Percentiles rank a stretch among this genome's conserved stretches.
phyloP scores from a whole-genome alignment of 2,329 filamentous ascomycete species.

The Parastagonospora avenae region DNA sequence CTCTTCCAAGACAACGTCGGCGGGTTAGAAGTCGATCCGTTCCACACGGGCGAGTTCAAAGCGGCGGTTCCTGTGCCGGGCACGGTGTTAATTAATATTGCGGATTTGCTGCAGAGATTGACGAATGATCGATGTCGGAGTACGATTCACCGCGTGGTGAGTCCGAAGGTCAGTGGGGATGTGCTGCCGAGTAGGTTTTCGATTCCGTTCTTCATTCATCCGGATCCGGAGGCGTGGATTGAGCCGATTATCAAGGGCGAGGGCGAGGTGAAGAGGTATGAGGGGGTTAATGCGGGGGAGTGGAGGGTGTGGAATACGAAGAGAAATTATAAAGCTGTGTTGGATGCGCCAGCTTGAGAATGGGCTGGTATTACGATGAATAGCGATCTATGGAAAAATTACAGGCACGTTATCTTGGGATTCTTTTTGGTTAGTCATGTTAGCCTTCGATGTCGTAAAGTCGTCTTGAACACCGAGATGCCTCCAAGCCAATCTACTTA shows the following conservation, averaged over 20 bases:
- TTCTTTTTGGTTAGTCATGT: no score
- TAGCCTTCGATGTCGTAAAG: no score
- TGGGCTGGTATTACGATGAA: no score
- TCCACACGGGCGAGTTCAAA: slow-evolving; percentile 31
- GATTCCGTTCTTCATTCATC: slow-evolving; percentile 48
- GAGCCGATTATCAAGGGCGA: slow-evolving; percentile 41
- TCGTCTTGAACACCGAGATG: no score
- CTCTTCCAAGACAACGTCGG: slow-evolving; percentile 46
- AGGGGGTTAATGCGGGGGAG: slow-evolving; percentile 42
- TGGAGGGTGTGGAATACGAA: slow-evolving; percentile 44
- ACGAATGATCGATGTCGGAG: slow-evolving; percentile 41
- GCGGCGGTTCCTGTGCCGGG: slow-evolving; percentile 27
- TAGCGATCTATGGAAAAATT: no score
- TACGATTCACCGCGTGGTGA: slow-evolving; percentile 46
- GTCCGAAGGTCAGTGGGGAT: slow-evolving; percentile 29
- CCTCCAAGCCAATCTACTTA: neutral
- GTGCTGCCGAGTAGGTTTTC: slow-evolving; percentile 43
- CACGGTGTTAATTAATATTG: slow-evolving; percentile 33
- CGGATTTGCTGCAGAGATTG: slow-evolving; percentile 28
- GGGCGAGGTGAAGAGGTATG: slow-evolving; percentile 43
- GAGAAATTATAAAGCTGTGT: slow-evolving; percentile 24
- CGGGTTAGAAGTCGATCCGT: slow-evolving; percentile 45
- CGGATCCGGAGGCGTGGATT: slow-evolving; percentile 44
- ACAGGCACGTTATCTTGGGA: no score
- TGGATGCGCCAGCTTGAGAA: neutral